Conservation (phyloP, 495 filamentous ascomycete species). For the Filosporella fistucella region DNA sequence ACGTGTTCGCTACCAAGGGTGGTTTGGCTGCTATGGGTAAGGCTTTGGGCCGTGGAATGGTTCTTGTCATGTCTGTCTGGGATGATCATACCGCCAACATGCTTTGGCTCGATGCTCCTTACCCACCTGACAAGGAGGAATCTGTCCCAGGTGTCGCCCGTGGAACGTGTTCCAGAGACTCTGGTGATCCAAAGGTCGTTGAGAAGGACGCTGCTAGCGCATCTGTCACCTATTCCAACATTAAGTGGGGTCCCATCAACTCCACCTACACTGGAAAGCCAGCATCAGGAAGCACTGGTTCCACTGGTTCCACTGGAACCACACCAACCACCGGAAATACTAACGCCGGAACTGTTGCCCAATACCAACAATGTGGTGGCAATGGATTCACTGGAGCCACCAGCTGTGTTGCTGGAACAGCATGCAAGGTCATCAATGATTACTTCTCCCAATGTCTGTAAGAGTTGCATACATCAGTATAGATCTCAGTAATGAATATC, state of each 20-base stretch:
- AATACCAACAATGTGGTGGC: constrained; percentile 31
- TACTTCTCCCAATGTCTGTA: constrained; percentile 30
- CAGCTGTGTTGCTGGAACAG: constrained; percentile 19
- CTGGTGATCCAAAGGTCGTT: constrained; percentile 56
- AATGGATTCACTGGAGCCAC: constrained; percentile 21
- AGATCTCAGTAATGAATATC: too few relatives aligned
- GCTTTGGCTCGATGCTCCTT: constrained; percentile 79
- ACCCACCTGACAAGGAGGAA: constrained; percentile 50
- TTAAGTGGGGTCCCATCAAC: constrained; percentile 62
- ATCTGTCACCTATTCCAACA: constrained; percentile 60
- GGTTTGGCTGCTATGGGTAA: constrained; percentile 52
- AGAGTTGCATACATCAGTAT: neutral
- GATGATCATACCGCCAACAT: constrained; percentile 71
- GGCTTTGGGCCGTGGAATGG: constrained; percentile 53
- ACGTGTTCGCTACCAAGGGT: constrained; percentile 50
- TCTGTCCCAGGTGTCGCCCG: constrained; percentile 61
- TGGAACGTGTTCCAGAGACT: constrained; percentile 60
- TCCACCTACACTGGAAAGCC: constrained; percentile 42
- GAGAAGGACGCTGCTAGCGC: constrained; percentile 50
- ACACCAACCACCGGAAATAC: too few relatives aligned
- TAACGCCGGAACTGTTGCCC: neutral
- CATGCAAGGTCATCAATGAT: constrained; percentile 13
- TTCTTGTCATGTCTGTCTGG: constrained; percentile 64
- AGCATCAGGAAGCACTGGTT: too few relatives aligned
- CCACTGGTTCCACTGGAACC: too few relatives aligned